Conservation (phyloP, 2,329 filamentous ascomycete species). For the Ascochyta lentis region DNA sequence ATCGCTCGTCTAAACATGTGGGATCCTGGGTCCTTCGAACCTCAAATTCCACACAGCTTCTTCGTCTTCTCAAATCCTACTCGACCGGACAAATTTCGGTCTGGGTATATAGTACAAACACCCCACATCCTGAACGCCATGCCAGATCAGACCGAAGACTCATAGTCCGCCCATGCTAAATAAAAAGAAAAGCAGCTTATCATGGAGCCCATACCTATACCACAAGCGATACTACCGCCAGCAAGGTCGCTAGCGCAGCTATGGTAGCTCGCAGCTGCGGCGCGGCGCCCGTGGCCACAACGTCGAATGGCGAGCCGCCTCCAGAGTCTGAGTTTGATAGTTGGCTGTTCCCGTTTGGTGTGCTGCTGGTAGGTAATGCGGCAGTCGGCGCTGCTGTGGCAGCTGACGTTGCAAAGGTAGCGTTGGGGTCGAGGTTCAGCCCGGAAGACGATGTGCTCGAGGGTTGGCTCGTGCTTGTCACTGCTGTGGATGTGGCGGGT, state of each 20-base stretch:
- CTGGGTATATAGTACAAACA: constrained; percentile 42
- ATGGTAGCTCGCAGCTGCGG: constrained; percentile 15
- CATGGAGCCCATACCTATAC: not conserved
- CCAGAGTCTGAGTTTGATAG: constrained; percentile 48
- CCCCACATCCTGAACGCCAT: constrained; percentile 23
- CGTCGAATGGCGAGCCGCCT: constrained; percentile 56
- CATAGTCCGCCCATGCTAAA: constrained; percentile 5
- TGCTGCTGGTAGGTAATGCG: constrained; percentile 14
- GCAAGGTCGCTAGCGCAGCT: not conserved
- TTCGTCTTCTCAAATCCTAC: not conserved
- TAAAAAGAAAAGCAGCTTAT: not conserved
- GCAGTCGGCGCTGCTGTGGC: constrained; percentile 14
- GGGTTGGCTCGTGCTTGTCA: constrained; percentile 2
- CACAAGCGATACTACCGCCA: not conserved
- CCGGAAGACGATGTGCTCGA: constrained; percentile 17
- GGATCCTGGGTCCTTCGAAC: not conserved
- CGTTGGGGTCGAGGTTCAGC: constrained; percentile 24
- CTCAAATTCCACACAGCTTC: not conserved
- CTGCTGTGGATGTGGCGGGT: constrained; percentile 10
- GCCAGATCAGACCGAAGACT: constrained; percentile 3
- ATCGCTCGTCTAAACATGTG: not conserved
- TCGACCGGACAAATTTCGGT: constrained; percentile 2
- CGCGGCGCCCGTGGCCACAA: constrained; percentile 32
- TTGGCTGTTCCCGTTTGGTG: constrained; percentile 35
- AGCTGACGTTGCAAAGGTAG: constrained; percentile 15